Evolutionary conservation across 75 land plant genomes (phyloP), one percentile per base, ranked within the genome.

Genomic region (Picea glauca): DNA sequence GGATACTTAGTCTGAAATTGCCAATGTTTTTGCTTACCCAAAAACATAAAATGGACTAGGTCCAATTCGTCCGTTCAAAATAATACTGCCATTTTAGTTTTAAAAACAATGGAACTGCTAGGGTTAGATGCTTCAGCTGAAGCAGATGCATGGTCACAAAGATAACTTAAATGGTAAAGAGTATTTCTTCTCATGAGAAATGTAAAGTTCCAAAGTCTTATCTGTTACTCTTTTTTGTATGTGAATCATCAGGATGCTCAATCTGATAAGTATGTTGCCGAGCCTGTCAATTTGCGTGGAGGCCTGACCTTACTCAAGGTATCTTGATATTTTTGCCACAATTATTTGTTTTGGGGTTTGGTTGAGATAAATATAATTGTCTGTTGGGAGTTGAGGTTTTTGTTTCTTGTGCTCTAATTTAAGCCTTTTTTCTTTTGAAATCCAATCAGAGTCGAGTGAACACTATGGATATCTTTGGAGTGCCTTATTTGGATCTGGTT

Each of bases 391-490:
- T 8, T 31, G 40, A 35, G 31, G 13, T 74, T 30, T 74, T 30
- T n/a, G 31, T 26, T 26, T 35, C n/a, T 74, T n/a, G 30, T 30
- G 13, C 43, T 7, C 9, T 30, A 20, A 26, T 33, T 74, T 8
- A 74, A 50, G 56, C 12, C 56, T 8, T 82, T 26, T 21, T 62
- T 57, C n/a, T 14, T 66, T 54, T 4, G 32, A 23, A 26, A 60
- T 62, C 63, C 40, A 83, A 62, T 23, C 88, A 96, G 98, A 97
- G 92, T 54, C 91, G 86, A 74, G 84, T 94, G 35, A 94, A 85
- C 81, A 88, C 87, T n/a, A 78, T 90, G 59, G 94, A 90, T 76
- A 77, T 96, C 2, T 76, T 93, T 82, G 94, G 88, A 4, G 70
- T 88, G 33, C 76, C 84, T 40, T 88, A 86, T 78, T 82, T 85